These are phyloP conservation scores for Trichoderma gracile DNA, from an alignment of 2,329 filamentous ascomycete genomes.

Conservation along the genomic window DNA sequence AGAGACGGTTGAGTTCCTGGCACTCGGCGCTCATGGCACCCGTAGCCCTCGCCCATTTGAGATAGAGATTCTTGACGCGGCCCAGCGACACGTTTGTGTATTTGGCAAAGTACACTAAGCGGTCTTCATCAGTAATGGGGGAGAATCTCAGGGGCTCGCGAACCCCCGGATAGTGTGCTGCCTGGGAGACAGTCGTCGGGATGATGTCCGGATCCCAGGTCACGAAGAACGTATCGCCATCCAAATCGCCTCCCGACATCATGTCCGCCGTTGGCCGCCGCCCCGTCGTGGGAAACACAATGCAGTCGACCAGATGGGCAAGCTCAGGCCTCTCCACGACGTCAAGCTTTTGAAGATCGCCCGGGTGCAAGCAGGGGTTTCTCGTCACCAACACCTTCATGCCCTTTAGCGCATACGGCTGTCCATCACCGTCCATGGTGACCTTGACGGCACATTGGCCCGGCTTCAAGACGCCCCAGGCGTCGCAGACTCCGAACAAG, in stretches of 20 bases:
- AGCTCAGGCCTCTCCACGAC: conserved; percentile 40
- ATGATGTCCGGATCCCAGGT: conserved; percentile 45
- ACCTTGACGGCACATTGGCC: conserved; percentile 43
- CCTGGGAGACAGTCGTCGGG: conserved; percentile 38
- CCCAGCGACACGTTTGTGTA: conserved; percentile 44
- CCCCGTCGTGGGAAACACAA: conserved; percentile 43
- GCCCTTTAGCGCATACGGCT: conserved; percentile 37
- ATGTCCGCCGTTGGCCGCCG: conserved; percentile 42
- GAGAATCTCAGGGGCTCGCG: conserved; percentile 41
- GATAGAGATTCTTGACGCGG: conserved; percentile 44
- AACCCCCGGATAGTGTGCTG: conserved; percentile 44
- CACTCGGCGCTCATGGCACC: conserved; percentile 43
- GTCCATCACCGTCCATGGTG: conserved; percentile 40
- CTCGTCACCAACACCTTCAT: conserved; percentile 44
- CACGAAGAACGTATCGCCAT: conserved; percentile 46
- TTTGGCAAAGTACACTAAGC: conserved; percentile 44
- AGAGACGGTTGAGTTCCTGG: conserved; percentile 45
- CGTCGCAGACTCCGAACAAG: conserved; percentile 44
- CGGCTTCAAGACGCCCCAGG: conserved; percentile 39
- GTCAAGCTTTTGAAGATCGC: conserved; percentile 46
- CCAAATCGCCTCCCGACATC: conserved; percentile 47
- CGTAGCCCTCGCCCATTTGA: conserved; percentile 43
- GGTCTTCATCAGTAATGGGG: conserved; percentile 41
- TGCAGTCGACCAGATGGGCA: conserved; percentile 43
- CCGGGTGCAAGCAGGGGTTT: conserved; percentile 47